Percentiles rank a stretch among this genome's conserved stretches.
phyloP scores from a whole-genome alignment of 192 early-diverging fungal genomes.

The Phycomyces nitens region DNA sequence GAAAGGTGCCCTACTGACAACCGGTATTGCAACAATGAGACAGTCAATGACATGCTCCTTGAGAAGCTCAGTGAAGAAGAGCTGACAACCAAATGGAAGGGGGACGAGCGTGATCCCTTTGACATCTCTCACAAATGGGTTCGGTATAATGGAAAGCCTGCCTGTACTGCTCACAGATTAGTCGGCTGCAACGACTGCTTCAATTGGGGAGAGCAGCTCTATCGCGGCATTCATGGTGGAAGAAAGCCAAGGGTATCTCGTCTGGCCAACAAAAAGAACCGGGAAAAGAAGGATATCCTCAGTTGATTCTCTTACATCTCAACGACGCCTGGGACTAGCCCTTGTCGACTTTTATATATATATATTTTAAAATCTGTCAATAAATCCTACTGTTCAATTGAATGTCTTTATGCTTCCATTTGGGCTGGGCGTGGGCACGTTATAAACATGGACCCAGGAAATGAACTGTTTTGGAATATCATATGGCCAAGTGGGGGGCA shows the following conservation, averaged over 20 bases:
- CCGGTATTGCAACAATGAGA: slow-evolving; percentile 23
- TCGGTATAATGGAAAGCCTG: slow-evolving; percentile 28
- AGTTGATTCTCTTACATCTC: not conserved
- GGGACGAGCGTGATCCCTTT: slow-evolving; percentile 32
- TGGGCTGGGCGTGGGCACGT: too few relatives aligned
- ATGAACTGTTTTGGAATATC: too few relatives aligned
- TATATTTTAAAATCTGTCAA: too few relatives aligned
- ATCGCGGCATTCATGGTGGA: slow-evolving; percentile 20
- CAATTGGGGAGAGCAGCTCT: slow-evolving; percentile 28
- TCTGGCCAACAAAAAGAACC: not conserved
- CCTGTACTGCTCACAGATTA: slow-evolving; percentile 25
- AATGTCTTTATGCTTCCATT: too few relatives aligned
- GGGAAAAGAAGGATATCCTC: not conserved
- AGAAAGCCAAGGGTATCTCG: slow-evolving; percentile 21
- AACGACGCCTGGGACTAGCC: too few relatives aligned
- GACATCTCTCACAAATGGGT: slow-evolving; percentile 21
- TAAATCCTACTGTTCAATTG: too few relatives aligned
- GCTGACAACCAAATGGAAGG: slow-evolving; percentile 28
- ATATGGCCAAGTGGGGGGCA: too few relatives aligned
- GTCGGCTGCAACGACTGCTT: slow-evolving; percentile 33
- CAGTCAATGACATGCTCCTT: slow-evolving; percentile 24
- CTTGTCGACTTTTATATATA: too few relatives aligned
- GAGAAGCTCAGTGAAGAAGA: slow-evolving; percentile 28
- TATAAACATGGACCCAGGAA: too few relatives aligned
- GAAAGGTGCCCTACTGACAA: slow-evolving; percentile 35